Percentiles rank a stretch among this genome's conserved stretches.
Conservation (phyloP, 441 rosid genomes). For the Viola pubescens region DNA sequence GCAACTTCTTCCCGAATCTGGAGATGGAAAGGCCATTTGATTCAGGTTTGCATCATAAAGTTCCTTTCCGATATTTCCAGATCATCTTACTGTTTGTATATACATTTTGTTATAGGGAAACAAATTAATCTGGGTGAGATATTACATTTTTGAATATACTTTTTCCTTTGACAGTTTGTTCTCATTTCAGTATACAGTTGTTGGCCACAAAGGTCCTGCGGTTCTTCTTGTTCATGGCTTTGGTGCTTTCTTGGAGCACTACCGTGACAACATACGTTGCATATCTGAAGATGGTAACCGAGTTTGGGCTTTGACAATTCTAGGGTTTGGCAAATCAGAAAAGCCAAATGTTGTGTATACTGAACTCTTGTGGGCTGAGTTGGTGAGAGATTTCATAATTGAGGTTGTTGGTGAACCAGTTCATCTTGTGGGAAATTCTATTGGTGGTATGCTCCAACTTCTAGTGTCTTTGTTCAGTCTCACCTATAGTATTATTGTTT, state of each 20-base stretch:
- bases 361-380: conserved; percentile 80
- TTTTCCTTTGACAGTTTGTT: conserved; percentile 13
- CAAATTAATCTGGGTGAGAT: conserved; percentile 2
- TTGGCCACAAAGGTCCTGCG: conserved; percentile 65
- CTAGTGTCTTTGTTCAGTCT: background rate
- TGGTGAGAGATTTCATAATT: conserved; percentile 71
- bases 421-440: conserved; percentile 82
- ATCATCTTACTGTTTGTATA: too few relatives aligned
- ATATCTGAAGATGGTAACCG: conserved; percentile 49
- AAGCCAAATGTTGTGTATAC: conserved; percentile 80
- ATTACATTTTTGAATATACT: background rate
- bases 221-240: conserved; percentile 87
- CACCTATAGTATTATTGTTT: background rate
- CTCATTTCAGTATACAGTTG: conserved; percentile 55
- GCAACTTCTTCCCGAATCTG: conserved; percentile 41
- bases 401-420: conserved; percentile 79
- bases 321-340: conserved; percentile 93
- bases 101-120: too few relatives aligned
- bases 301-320: conserved; percentile 69
- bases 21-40: conserved; percentile 83
- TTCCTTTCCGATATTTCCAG: too few relatives aligned
- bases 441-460: conserved; percentile 57
- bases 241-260: conserved; percentile 91
- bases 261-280: conserved; percentile 53
- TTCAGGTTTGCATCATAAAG: conserved; percentile 47